Percentiles rank a stretch among this genome's conserved stretches.
phyloP scores from a whole-genome alignment of 306 rosid species.

The Dryas drummondii region DNA sequence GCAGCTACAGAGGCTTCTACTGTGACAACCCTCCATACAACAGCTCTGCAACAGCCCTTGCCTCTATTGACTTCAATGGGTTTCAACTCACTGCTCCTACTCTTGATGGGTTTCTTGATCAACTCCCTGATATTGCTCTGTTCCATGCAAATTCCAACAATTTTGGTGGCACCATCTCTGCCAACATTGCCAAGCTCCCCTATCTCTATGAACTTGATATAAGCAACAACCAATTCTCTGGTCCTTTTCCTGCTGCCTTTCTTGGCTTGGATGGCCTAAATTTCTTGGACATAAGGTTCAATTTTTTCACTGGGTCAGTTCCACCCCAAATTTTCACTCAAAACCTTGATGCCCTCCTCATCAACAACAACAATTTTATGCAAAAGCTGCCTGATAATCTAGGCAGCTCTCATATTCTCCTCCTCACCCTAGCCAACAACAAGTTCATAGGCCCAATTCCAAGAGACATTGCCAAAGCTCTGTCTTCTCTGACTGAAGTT shows the following conservation, averaged over 20 bases:
- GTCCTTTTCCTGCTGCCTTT: constrained; percentile 71
- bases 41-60: constrained; percentile 62
- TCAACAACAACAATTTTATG: constrained; percentile 78
- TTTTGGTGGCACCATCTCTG: constrained; percentile 61
- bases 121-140: constrained; percentile 76
- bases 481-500: constrained; percentile 58
- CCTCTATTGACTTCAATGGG: constrained; percentile 82
- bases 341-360: constrained; percentile 64
- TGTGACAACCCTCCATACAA: constrained; percentile 79
- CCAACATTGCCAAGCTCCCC: constrained; percentile 51
- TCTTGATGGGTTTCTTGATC: constrained; percentile 78
- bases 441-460: constrained; percentile 80
- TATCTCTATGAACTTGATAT: constrained; percentile 80
- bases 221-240: constrained; percentile 76
- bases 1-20: constrained; percentile 76
- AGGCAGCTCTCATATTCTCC: constrained; percentile 55
- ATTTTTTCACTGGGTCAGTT: constrained; percentile 70
- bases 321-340: constrained; percentile 68
- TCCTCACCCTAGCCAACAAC: constrained; percentile 77
- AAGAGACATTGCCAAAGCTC: constrained; percentile 47
- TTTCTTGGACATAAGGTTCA: constrained; percentile 79
- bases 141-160: constrained; percentile 90
- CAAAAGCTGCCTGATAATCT: constrained; percentile 55
- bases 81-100: constrained; percentile 63
- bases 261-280: constrained; percentile 49